Percentiles rank a stretch among this genome's conserved stretches.
These are phyloP conservation scores for Penicillium verhagenii DNA, from an alignment of 495 filamentous ascomycete genomes.

Conservation along the genomic window DNA sequence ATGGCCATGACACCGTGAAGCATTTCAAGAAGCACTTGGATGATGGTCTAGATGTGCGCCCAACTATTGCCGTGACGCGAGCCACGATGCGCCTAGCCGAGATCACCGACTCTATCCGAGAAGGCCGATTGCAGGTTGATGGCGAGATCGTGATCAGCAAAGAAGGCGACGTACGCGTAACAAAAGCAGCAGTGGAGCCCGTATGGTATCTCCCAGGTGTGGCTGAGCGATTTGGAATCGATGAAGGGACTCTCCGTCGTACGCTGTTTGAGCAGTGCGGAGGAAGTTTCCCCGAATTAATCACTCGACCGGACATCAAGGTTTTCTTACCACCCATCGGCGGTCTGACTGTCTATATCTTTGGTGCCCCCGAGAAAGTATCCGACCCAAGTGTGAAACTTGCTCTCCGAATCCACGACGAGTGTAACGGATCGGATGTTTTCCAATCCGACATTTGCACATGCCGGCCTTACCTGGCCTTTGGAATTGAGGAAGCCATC, in stretches of 20 bases:
- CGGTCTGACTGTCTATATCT: conserved; percentile 96
- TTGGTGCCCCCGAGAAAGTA: conserved; percentile 91
- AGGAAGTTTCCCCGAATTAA: conserved; percentile 87
- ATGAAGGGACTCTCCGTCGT: conserved; percentile 82
- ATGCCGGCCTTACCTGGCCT: conserved; percentile 94
- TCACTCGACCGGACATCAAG: conserved; percentile 92
- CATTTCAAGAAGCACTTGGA: conserved; percentile 37
- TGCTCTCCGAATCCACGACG: conserved; percentile 91
- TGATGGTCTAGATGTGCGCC: conserved; percentile 87
- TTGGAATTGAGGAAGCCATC: conserved; percentile 94
- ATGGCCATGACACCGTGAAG: conserved; percentile 68
- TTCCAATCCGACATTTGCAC: conserved; percentile 99
- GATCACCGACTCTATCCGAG: conserved; percentile 80
- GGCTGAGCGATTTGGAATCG: conserved; percentile 91
- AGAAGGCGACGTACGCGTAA: conserved; percentile 84
- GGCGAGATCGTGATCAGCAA: conserved; percentile 87
- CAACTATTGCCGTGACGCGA: conserved; percentile 91
- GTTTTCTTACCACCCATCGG: conserved; percentile 95
- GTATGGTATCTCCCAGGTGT: conserved; percentile 96
- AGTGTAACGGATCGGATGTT: conserved; percentile 96
- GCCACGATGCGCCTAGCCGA: conserved; percentile 98
- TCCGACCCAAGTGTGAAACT: conserved; percentile 80
- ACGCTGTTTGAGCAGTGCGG: conserved; percentile 94
- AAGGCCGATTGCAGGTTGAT: conserved; percentile 78
- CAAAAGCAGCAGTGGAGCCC: conserved; percentile 94